Conservation (phyloP, 768 basidiomycete species). For the Suillus brevipes region DNA sequence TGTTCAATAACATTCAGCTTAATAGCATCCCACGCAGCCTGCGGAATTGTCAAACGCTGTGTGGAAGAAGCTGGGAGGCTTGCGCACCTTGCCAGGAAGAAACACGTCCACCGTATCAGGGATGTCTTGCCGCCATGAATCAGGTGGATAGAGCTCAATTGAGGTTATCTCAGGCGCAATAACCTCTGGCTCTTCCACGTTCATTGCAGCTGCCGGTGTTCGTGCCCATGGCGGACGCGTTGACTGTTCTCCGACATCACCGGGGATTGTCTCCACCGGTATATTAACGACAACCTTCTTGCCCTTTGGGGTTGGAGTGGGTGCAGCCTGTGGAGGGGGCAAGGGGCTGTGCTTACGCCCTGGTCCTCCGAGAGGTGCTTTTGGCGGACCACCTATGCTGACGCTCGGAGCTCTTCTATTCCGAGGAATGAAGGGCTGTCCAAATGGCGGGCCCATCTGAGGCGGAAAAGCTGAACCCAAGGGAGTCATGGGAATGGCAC, state of each 20-base stretch:
- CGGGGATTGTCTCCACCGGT: slow-evolving; percentile 61
- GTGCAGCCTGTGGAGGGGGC: slow-evolving; percentile 35
- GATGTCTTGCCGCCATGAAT: slow-evolving; percentile 54
- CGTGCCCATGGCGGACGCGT: slow-evolving; percentile 61
- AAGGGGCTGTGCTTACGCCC: slow-evolving; percentile 74
- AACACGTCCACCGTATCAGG: slow-evolving; percentile 78
- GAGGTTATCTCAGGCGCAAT: slow-evolving; percentile 40
- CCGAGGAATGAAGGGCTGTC: slow-evolving; percentile 56
- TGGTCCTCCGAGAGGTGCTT: slow-evolving; percentile 80
- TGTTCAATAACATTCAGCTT: slow-evolving; percentile 75
- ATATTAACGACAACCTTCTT: slow-evolving; percentile 74
- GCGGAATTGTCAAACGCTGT: slow-evolving; percentile 11
- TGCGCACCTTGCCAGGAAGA: slow-evolving; percentile 72
- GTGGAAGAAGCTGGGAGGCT: slow-evolving; percentile 11
- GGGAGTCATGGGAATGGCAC: slow-evolving; percentile 59
- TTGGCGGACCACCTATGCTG: slow-evolving; percentile 86
- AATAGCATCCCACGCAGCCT: slow-evolving; percentile 76
- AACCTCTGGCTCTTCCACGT: slow-evolving; percentile 28
- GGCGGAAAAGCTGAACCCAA: slow-evolving; percentile 56
- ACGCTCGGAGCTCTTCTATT: slow-evolving; percentile 64
- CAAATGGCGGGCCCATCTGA: slow-evolving; percentile 45
- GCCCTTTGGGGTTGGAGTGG: slow-evolving; percentile 42
- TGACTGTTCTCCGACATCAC: slow-evolving; percentile 38
- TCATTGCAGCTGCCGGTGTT: slow-evolving; percentile 46
- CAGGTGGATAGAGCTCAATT: slow-evolving; percentile 63